These are phyloP conservation scores for Wallacemonas sp. DNA, from an alignment of 208 protist genomes.

Conservation along the genomic window DNA sequence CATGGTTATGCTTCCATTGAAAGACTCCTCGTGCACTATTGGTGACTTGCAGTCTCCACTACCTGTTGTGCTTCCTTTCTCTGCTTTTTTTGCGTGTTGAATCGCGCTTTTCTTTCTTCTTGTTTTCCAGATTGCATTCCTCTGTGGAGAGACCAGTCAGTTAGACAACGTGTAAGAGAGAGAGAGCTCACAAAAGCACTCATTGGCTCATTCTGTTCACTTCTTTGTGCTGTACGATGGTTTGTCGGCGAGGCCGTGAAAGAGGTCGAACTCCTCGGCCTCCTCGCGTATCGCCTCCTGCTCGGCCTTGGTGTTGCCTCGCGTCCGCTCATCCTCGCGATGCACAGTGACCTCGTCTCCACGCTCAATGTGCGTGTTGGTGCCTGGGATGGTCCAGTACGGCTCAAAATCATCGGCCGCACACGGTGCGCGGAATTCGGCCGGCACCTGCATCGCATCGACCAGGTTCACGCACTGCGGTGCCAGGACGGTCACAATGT, in stretches of 20 bases:
- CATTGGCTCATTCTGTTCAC: too few species aligned
- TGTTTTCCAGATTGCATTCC: too few species aligned
- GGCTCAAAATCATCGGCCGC: slow-evolving; percentile 59
- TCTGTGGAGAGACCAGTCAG: too few species aligned
- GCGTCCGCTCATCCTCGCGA: slow-evolving; percentile 15
- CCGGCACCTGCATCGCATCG: slow-evolving; percentile 75
- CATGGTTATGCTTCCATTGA: too few species aligned
- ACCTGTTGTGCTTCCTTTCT: too few species aligned
- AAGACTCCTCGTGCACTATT: too few species aligned
- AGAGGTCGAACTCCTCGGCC: slow-evolving; percentile 79
- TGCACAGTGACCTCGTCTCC: slow-evolving; percentile 57
- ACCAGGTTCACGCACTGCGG: slow-evolving; percentile 87
- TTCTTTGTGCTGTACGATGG: slow-evolving; percentile 52
- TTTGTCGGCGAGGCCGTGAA: slow-evolving; percentile 80
- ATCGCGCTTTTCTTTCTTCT: too few species aligned
- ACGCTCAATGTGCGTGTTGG: slow-evolving; percentile 77
- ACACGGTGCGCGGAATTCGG: slow-evolving; percentile 55
- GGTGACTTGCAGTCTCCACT: too few species aligned
- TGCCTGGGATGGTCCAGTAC: slow-evolving; percentile 91
- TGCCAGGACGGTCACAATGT: slow-evolving; percentile 84
- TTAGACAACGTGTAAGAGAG: too few species aligned
- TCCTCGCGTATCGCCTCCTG: slow-evolving; percentile 81
- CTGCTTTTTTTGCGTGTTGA: too few species aligned
- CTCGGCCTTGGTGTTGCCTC: slow-evolving; percentile 56
- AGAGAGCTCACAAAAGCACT: too few species aligned